A percentile compares a stretch with the other conserved stretches of the same genome.
These are phyloP conservation scores for Dactylellina drechsleri DNA, from an alignment of 2,329 filamentous ascomycete species.

Conservation along the genomic window DNA sequence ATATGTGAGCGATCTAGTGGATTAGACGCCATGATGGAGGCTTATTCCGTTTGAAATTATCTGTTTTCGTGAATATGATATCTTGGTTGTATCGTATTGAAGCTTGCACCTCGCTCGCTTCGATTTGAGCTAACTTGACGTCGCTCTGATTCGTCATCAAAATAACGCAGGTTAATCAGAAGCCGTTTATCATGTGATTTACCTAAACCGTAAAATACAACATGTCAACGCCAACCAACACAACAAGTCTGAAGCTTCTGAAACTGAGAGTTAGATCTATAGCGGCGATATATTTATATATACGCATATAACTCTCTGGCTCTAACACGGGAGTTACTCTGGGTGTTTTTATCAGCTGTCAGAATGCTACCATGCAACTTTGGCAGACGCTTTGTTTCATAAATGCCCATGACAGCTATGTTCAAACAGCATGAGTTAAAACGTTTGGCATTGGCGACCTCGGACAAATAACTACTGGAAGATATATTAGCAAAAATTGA, in stretches of 20 bases:
- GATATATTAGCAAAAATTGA: too few relatives aligned
- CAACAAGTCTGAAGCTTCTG: slow-evolving; percentile 3
- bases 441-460: too few relatives aligned
- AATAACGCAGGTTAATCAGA: not conserved
- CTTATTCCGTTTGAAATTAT: not conserved
- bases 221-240: not conserved
- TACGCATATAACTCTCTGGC: too few relatives aligned
- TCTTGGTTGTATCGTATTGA: slow-evolving; percentile 8
- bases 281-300: not conserved
- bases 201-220: not conserved
- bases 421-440: too few relatives aligned
- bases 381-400: too few relatives aligned
- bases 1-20: slow-evolving; percentile 45
- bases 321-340: too few relatives aligned
- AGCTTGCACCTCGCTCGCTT: not conserved
- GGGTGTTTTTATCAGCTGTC: too few relatives aligned
- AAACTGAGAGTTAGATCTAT: not conserved
- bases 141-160: slow-evolving; percentile 43
- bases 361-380: too few relatives aligned
- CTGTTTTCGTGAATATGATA: not conserved
- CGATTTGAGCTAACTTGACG: slow-evolving; percentile 10
- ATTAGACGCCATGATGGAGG: slow-evolving; percentile 30
- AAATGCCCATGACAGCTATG: too few relatives aligned
- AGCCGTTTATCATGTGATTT: not conserved
- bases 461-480: too few relatives aligned